These are phyloP conservation scores for Moesziomyces aphidis DNA, from an alignment of 1,284 basidiomycete genomes.

Conservation along the genomic window DNA sequence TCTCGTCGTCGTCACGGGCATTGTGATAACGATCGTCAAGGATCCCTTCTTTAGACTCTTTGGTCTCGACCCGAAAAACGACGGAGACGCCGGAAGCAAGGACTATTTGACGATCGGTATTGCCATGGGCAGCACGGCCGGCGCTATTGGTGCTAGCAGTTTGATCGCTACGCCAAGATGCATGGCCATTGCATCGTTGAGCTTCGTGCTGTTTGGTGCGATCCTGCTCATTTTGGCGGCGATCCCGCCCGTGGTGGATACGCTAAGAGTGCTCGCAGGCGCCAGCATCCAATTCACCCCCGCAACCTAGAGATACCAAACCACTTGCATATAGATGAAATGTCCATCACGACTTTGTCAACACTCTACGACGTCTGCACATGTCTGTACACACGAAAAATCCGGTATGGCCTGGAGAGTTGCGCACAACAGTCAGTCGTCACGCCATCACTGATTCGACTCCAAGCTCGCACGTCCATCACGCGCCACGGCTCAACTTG, in stretches of 20 bases:
- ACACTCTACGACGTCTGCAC: no score
- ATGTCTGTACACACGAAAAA: no score
- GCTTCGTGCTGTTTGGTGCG: constrained; percentile 58
- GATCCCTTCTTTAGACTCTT: constrained; percentile 55
- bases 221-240: constrained; percentile 54
- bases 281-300: constrained; percentile 17
- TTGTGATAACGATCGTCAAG: constrained; percentile 56
- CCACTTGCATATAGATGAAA: not conserved
- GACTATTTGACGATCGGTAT: constrained; percentile 56
- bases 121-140: constrained; percentile 56
- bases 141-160: constrained; percentile 56
- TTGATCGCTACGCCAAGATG: constrained; percentile 51
- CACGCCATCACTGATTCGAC: no score
- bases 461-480: no score
- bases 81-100: constrained; percentile 4
- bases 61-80: constrained; percentile 27
- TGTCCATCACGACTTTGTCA: no score
- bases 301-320: not conserved
- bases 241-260: constrained; percentile 50
- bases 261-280: constrained; percentile 19
- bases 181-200: constrained; percentile 56
- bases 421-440: no score
- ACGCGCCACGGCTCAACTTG: no score
- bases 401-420: no score
- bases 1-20: constrained; percentile 61